phyloP scores from a whole-genome alignment of 495 filamentous ascomycete species.

The Cairneyella variabilis region DNA sequence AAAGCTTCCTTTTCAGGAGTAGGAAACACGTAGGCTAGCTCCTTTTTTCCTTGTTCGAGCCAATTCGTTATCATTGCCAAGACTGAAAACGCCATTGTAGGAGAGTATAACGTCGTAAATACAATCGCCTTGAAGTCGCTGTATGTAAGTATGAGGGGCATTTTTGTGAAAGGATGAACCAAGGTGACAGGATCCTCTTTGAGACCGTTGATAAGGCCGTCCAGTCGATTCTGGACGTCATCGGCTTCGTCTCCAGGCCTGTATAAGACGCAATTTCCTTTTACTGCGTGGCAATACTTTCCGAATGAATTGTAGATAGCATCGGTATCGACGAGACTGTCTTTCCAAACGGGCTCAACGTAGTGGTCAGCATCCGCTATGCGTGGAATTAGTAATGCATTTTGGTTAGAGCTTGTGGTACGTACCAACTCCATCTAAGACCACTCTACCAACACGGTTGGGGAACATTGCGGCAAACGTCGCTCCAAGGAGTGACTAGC shows the following conservation, averaged over 20 bases:
- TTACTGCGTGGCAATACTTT: slow-evolving; percentile 33
- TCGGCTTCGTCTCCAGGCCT: slow-evolving; percentile 32
- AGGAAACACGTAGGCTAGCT: background rate
- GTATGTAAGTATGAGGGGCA: slow-evolving; percentile 33
- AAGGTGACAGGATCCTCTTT: slow-evolving; percentile 45
- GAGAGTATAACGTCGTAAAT: slow-evolving; percentile 35
- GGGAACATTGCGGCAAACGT: slow-evolving; percentile 50
- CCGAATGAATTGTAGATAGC: slow-evolving; percentile 36
- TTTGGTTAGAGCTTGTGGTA: no score
- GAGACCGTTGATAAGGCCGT: slow-evolving; percentile 34
- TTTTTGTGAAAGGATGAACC: slow-evolving; percentile 27
- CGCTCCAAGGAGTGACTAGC: slow-evolving; percentile 56
- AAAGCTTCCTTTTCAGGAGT: background rate
- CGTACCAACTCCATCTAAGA: slow-evolving; percentile 31
- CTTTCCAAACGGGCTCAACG: slow-evolving; percentile 27
- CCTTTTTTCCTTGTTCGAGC: slow-evolving; percentile 3
- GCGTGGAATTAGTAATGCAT: no score
- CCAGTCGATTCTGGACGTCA: slow-evolving; percentile 40
- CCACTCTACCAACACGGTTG: slow-evolving; percentile 32
- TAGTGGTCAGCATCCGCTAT: slow-evolving; percentile 48
- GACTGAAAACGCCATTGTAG: slow-evolving; percentile 28
- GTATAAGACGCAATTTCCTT: slow-evolving; percentile 30
- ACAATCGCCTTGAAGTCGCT: slow-evolving; percentile 31
- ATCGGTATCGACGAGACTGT: slow-evolving; percentile 35
- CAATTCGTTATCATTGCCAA: slow-evolving; percentile 30